phyloP scores from a whole-genome alignment of 495 filamentous ascomycete species.

The Podospora australis region DNA sequence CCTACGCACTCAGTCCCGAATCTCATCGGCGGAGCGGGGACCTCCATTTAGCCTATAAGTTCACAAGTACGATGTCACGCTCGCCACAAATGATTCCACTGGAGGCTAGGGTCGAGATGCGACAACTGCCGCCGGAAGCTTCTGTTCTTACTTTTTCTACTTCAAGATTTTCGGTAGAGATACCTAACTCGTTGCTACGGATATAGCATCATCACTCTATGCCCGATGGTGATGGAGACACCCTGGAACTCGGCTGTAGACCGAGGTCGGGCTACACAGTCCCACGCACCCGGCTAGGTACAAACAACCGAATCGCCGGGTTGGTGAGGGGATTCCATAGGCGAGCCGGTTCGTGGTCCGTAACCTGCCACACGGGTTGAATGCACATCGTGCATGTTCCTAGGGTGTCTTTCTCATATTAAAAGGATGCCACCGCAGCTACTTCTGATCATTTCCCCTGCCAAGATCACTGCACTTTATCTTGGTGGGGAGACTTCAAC shows the following conservation, averaged over 20 bases:
- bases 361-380: not conserved
- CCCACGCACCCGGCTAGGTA: too few species aligned
- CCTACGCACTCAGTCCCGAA: not conserved
- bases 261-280: too few species aligned
- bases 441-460: not conserved
- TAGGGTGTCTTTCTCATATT: not conserved
- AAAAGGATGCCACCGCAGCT: not conserved
- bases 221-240: too few species aligned
- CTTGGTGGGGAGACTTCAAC: not conserved
- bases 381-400: not conserved
- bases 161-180: too few species aligned
- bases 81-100: not conserved
- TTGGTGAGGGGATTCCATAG: not conserved
- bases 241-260: too few species aligned
- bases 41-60: constrained; percentile 15
- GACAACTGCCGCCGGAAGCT: too few species aligned
- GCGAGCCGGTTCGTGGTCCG: not conserved
- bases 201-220: too few species aligned
- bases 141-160: too few species aligned
- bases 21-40: not conserved
- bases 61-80: constrained; percentile 10
- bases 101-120: not conserved
- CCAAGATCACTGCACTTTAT: not conserved
- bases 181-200: too few species aligned
- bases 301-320: too few species aligned